Percentiles rank a stretch among this genome's conserved stretches.
phyloP scores from a whole-genome alignment of 108 stramenopile species.

The Chaetoceros tenuissimus region DNA sequence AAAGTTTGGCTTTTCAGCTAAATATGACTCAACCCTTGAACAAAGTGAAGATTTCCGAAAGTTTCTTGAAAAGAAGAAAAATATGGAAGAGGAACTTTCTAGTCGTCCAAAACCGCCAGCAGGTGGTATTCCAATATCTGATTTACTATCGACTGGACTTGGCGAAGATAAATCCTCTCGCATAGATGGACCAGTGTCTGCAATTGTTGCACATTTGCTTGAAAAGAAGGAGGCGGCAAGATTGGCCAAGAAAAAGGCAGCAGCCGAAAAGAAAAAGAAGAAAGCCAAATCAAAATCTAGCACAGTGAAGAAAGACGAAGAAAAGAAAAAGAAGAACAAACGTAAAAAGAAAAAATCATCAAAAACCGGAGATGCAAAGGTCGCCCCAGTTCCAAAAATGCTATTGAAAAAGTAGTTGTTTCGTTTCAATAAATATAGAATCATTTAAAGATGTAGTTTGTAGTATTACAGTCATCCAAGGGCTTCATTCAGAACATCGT shows the following conservation, averaged over 20 bases:
- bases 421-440: too few relatives aligned
- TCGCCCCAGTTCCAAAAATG: background rate
- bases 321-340: background rate
- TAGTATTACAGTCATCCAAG: background rate
- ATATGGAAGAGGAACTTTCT: background rate
- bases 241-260: background rate
- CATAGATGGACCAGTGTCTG: background rate
- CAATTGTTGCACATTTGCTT: background rate
- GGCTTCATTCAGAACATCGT: background rate
- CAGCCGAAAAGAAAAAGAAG: constrained; percentile 6
- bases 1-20: background rate
- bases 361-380: background rate
- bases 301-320: background rate
- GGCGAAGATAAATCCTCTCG: background rate
- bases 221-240: constrained; percentile 1
- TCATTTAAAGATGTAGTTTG: background rate
- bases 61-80: background rate
- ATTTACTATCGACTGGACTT: background rate
- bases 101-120: background rate
- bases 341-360: background rate
- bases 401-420: background rate
- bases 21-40: constrained; percentile 2
- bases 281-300: constrained; percentile 1
- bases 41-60: background rate
- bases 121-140: background rate